Evolutionary conservation across 176 grass and related monocot species (phyloP), one percentile per base, ranked within the genome.

Genomic region (Metroxylon sagu): DNA sequence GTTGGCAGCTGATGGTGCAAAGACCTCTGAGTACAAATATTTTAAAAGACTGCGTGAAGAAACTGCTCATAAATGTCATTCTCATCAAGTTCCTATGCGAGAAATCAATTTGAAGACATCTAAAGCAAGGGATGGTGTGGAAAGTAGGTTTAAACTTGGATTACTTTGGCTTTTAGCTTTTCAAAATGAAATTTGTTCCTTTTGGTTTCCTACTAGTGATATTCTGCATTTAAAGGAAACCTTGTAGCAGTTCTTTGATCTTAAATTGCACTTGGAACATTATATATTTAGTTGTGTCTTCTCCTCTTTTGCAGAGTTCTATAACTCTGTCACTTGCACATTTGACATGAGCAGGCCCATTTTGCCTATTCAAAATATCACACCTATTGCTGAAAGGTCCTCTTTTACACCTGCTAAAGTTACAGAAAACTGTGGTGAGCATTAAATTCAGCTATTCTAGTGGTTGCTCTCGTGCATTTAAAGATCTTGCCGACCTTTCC

Each of bases 21-120:
- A 81, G 76, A 93, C 89, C 27, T 57, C 70, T 1, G 89, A 93
- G 63, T 78, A 72, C 59, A 84, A 72, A 59, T 87, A 81, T 67
- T 87, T 84, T 58, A 87, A 81, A 77, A 87, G 81, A 76, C 43
- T 93, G 26, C 52, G 66, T 52, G 80, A 74, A 65, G 72, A 77
- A 54, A 69, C 89, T 59, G 77, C 63, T 19, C 52, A 76, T 68
- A 76, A 59, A 49, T 62, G 53, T 14, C 54, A 14, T 65, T 72
- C 77, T 28, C 61, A 50, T 74, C 76, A 67, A 51, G 28, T 59
- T 67, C 61, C 59, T 50, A 58, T 63, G 63, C 74, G 54, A 64
- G 73, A 59, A 27, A 56, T 23, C 66, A 60, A 56, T 16, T 62
- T 27, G 54, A 71, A 61, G 56, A 27, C 60, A 51, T 70, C 59